Evolutionary conservation across 441 rosid species (phyloP).

Genomic region (Lepidium campestre): DNA sequence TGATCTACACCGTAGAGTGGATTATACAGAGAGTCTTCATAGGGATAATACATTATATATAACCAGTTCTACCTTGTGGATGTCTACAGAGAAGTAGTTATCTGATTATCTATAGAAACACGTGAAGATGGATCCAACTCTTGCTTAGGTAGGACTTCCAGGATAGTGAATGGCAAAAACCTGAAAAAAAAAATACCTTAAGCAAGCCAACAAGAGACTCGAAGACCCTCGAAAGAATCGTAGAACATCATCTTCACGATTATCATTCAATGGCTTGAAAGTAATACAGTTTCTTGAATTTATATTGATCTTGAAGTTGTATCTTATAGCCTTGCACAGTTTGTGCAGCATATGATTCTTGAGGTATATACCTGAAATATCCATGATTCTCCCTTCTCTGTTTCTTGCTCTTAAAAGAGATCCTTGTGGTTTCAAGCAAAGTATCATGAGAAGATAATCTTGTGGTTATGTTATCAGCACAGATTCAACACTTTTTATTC

Average conservation of each 20-base stretch:
- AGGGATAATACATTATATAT: background rate
- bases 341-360: background rate
- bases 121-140: background rate
- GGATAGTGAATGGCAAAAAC: background rate
- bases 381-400: background rate
- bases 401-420: background rate
- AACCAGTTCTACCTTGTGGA: slow-evolving; percentile 1
- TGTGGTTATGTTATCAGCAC: background rate
- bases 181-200: background rate
- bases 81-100: background rate
- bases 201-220: background rate
- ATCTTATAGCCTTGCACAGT: slow-evolving; percentile 23
- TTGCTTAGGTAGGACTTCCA: background rate
- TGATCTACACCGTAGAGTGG: background rate
- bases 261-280: background rate
- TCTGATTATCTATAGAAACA: background rate
- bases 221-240: background rate
- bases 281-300: slow-evolving; percentile 18
- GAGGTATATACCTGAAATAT: background rate
- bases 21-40: slow-evolving; percentile 1
- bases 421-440: background rate
- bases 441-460: background rate
- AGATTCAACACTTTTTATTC: background rate
- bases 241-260: background rate
- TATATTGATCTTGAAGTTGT: slow-evolving; percentile 26